phyloP scores from a whole-genome alignment of 768 basidiomycete genomes.

The Termitomyces sp. region DNA sequence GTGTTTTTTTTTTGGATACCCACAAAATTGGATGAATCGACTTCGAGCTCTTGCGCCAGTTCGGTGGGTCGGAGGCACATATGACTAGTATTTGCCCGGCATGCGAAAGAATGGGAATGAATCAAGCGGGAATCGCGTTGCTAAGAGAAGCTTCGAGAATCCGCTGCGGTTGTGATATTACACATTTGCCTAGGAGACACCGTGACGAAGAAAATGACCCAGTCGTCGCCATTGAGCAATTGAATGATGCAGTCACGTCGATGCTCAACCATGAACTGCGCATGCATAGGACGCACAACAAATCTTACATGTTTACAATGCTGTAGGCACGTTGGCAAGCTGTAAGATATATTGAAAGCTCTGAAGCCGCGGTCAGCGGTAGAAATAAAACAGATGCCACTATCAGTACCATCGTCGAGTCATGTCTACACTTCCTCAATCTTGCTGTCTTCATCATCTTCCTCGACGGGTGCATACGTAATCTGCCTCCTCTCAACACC shows the following conservation, averaged over 20 bases:
- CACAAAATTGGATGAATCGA: too few relatives aligned
- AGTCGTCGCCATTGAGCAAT: too few relatives aligned
- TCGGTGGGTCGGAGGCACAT: too few relatives aligned
- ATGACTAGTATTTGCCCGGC: too few relatives aligned
- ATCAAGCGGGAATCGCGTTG: not conserved
- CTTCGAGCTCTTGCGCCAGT: too few relatives aligned
- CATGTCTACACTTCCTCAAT: conserved; percentile 69
- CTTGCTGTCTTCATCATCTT: conserved; percentile 67
- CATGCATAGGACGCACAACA: not conserved
- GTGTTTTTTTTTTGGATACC: too few relatives aligned
- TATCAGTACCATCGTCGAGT: not conserved
- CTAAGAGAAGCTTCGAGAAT: not conserved
- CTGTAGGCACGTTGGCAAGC: not conserved
- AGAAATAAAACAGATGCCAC: not conserved
- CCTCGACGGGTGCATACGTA: conserved; percentile 26
- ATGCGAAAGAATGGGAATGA: too few relatives aligned
- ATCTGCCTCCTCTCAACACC: conserved; percentile 11
- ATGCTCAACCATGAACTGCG: not conserved
- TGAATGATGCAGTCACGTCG: not conserved
- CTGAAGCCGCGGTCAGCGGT: not conserved
- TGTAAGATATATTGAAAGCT: not conserved
- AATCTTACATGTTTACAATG: not conserved
- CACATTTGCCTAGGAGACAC: too few relatives aligned
- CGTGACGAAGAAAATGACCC: too few relatives aligned
- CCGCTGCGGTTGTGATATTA: too few relatives aligned